phyloP scores from a whole-genome alignment of 768 basidiomycete species.

The Hericium erinaceus region DNA sequence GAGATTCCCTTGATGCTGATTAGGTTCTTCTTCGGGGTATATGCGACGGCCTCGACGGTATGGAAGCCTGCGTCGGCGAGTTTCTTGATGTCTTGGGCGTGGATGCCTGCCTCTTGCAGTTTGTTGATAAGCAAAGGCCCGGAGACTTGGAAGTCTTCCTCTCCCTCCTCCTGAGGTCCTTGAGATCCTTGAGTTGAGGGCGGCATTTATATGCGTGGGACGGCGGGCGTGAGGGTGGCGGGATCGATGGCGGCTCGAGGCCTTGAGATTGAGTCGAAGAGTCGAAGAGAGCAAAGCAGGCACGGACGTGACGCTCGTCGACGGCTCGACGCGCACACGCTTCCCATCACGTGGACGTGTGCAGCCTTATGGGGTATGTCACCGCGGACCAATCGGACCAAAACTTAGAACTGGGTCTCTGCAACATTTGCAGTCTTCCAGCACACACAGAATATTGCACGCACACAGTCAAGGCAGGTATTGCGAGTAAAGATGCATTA shows the following conservation, averaged over 20 bases:
- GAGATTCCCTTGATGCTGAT: slow-evolving; percentile 93
- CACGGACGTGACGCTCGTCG: too few species aligned
- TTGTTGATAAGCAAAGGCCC: slow-evolving; percentile 84
- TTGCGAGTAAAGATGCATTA: too few species aligned
- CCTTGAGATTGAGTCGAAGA: too few species aligned
- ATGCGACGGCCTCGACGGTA: slow-evolving; percentile 93
- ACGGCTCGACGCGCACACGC: not conserved
- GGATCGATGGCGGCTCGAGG: too few species aligned
- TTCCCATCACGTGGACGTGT: slow-evolving; percentile 15
- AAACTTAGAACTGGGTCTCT: too few species aligned
- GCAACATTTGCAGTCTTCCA: too few species aligned
- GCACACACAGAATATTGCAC: too few species aligned
- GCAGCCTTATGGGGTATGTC: too few species aligned
- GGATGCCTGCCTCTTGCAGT: slow-evolving; percentile 82
- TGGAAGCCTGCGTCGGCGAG: slow-evolving; percentile 84
- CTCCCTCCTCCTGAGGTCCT: slow-evolving; percentile 39
- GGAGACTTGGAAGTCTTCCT: slow-evolving; percentile 44
- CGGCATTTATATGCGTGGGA: slow-evolving; percentile 33
- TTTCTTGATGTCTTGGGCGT: slow-evolving; percentile 89
- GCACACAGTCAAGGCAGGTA: too few species aligned
- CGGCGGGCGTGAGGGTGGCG: too few species aligned
- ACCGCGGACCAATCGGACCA: too few species aligned
- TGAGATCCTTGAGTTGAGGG: slow-evolving; percentile 45
- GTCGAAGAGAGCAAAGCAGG: too few species aligned
- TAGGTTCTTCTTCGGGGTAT: slow-evolving; percentile 90